Evolutionary conservation across 2,329 filamentous ascomycete species (phyloP).

Genomic region (Talaromyces sp.): DNA sequence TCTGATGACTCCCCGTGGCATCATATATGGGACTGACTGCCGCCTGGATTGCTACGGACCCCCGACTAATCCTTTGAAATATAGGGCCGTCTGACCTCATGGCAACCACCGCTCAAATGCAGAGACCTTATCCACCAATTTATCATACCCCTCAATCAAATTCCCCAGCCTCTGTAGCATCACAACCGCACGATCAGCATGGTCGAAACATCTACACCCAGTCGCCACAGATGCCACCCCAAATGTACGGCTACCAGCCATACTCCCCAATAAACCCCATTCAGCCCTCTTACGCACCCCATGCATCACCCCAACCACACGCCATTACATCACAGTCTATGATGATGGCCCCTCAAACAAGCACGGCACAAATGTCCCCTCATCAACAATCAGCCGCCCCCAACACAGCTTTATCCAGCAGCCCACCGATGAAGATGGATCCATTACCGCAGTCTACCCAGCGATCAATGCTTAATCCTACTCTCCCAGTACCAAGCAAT

Average conservation of each 20-base stretch:
- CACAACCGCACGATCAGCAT: conserved; percentile 86
- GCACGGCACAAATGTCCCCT: conserved; percentile 41
- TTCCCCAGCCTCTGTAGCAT: conserved; percentile 90
- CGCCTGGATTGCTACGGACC: conserved; percentile 56
- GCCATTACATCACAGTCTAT: conserved; percentile 59
- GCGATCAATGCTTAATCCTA: conserved; percentile 39
- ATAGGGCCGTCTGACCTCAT: conserved; percentile 74
- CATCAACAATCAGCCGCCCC: conserved; percentile 47
- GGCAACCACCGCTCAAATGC: conserved; percentile 67
- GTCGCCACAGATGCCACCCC: conserved; percentile 76
- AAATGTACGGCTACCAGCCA: conserved; percentile 76
- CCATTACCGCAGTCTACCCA: conserved; percentile 43
- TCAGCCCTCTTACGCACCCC: conserved; percentile 60
- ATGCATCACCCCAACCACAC: conserved; percentile 57
- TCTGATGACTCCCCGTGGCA: neutral
- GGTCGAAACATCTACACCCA: conserved; percentile 79
- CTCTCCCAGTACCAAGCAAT: conserved; percentile 54
- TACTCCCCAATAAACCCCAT: conserved; percentile 57
- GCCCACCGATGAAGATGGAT: conserved; percentile 53
- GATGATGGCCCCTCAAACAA: conserved; percentile 54
- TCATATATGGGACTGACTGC: neutral
- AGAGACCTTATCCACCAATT: conserved; percentile 80
- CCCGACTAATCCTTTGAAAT: conserved; percentile 59
- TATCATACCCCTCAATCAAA: conserved; percentile 96
- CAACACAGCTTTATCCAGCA: conserved; percentile 64